A percentile compares a stretch with the other conserved stretches of the same genome.
Conservation (phyloP, 139 green algal species). For the Pleodorina starrii region DNA sequence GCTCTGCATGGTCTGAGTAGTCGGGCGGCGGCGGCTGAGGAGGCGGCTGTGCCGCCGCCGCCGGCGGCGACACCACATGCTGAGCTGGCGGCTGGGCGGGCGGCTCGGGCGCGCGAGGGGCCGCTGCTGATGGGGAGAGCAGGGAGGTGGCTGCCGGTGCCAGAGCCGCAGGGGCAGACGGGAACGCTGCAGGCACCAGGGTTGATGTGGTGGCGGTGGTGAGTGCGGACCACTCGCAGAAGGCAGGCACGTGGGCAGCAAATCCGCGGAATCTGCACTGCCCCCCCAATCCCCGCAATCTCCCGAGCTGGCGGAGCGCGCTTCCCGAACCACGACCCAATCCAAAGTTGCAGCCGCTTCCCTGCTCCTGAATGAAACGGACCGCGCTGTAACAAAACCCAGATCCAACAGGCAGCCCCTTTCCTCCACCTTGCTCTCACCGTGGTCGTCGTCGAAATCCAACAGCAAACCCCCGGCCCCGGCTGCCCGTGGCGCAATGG, state of each 20-base stretch:
- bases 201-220: too few relatives aligned
- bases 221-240: too few relatives aligned
- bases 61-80: neutral
- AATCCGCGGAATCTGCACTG: too few relatives aligned
- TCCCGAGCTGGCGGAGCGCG: too few relatives aligned
- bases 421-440: neutral
- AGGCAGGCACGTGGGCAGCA: too few relatives aligned
- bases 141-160: neutral
- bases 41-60: neutral
- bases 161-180: neutral
- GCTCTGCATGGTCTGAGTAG: neutral
- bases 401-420: too few relatives aligned
- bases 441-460: constrained; percentile 15
- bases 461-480: neutral
- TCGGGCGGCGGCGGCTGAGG: neutral
- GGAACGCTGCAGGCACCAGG: neutral
- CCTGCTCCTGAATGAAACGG: too few relatives aligned
- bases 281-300: too few relatives aligned
- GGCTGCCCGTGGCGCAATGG: neutral
- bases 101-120: neutral
- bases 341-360: too few relatives aligned
- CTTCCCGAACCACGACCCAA: too few relatives aligned
- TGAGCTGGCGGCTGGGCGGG: neutral
- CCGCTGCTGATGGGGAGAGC: neutral
- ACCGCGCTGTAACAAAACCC: too few relatives aligned